These are phyloP conservation scores for Ramaria sp. DNA, from an alignment of 768 basidiomycete genomes.

Conservation along the genomic window DNA sequence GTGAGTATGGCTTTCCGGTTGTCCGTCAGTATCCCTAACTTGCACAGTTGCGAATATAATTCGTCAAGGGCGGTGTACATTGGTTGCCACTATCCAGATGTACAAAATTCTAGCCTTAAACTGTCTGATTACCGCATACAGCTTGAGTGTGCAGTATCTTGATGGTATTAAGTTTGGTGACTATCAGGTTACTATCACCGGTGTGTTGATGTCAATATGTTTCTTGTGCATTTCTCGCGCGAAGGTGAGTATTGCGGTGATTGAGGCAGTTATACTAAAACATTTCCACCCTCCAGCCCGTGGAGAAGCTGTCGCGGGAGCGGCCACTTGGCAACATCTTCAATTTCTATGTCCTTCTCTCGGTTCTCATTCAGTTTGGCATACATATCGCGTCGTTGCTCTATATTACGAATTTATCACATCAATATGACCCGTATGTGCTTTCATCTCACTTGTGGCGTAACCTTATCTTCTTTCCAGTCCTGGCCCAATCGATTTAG, in stretches of 20 bases:
- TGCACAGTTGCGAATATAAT: constrained; percentile 86
- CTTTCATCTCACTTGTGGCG: constrained; percentile 6
- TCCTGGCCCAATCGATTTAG: constrained; percentile 74
- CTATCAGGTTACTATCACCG: constrained; percentile 95
- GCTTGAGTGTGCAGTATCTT: constrained; percentile 91
- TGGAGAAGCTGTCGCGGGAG: constrained; percentile 89
- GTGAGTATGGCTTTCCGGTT: constrained; percentile 37
- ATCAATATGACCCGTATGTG: constrained; percentile 63
- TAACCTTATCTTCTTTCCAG: constrained; percentile 24
- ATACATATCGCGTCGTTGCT: constrained; percentile 84
- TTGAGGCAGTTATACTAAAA: not conserved
- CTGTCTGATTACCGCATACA: constrained; percentile 98
- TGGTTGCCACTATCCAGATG: constrained; percentile 99
- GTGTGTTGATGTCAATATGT: constrained; percentile 96
- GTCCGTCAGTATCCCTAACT: not conserved
- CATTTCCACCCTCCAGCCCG: constrained; percentile 47
- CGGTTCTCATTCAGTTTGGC: constrained; percentile 87
- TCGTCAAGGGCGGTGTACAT: constrained; percentile 94
- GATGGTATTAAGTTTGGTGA: constrained; percentile 99
- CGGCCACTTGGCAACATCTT: constrained; percentile 93
- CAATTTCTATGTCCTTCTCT: constrained; percentile 89
- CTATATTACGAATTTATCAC: constrained; percentile 85
- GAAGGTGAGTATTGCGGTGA: constrained; percentile 46
- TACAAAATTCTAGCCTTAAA: constrained; percentile 98
- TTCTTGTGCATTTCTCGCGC: constrained; percentile 97